Base-by-base conservation (phyloP, 495 filamentous ascomycete species). In the Cladorrhinum samala region DNA sequence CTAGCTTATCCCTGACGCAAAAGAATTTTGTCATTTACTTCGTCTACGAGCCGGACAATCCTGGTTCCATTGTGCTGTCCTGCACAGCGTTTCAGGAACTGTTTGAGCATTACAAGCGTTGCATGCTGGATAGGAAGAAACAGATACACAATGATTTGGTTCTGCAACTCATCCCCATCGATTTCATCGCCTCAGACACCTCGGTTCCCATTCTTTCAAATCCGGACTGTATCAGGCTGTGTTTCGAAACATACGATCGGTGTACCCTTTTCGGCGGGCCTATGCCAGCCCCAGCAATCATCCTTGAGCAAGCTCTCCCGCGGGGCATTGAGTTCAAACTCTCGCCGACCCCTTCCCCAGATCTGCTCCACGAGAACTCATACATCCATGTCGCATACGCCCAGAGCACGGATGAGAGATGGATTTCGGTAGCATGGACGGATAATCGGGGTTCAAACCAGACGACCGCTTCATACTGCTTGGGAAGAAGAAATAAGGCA, bases 381-480 rank as follows among this genome's bases (percentile, higher is more conserved):
- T 85, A 84, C 54, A 79, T 99, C 9, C 94, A 99, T 65, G 70
- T 97, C 43, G 91, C 88, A 7, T 95, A 92, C 63, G 85, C 86
- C 0, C 82, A 84, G 54, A 92, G 88, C 63, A 71, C 84, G 24
- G 89, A 93, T 62, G 83, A 87, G 43, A 80, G 87, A 16, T 99
- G 94, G 94, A 67, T 96, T 42, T 85, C 85, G 1, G 90, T 83
- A 3, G 87, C 87, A n/a, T 99, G 94, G 94, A 88, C 87, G 1
- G 91, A 97, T 67, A 90, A 82, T 59, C 79, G 74, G 20, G 94
- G 93, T 0, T 80, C 73, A 38, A 78, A 87, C 52, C 89, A 95
- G 64, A 83, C 80, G 56, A 87, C 76, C 3, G 84, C 87, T 24
- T 88, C 88, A 1, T 94, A 94, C 67, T 87, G 87, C 59, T 72